Conservation (phyloP, 768 basidiomycete genomes). For the Suillus fuscotomentosus region DNA sequence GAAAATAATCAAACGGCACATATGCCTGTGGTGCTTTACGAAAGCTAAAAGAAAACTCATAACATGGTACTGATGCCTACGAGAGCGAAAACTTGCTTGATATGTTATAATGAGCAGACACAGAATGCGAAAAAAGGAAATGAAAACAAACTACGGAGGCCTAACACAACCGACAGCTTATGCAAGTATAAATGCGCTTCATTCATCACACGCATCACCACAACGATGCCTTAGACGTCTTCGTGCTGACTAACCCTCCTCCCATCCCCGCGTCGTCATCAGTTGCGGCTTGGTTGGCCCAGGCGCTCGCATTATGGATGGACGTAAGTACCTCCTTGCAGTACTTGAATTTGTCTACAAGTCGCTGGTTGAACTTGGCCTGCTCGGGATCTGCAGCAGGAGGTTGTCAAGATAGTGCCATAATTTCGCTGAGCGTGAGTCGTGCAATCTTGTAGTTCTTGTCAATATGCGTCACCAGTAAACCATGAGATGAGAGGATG, state of each 20-base stretch:
- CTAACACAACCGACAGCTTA: constrained; percentile 1
- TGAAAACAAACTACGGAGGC: neutral
- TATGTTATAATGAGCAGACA: constrained; percentile 4
- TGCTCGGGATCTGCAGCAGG: constrained; percentile 48
- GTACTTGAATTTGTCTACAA: constrained; percentile 82
- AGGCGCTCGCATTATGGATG: constrained; percentile 59
- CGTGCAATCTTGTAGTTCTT: constrained; percentile 79
- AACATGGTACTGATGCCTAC: constrained; percentile 3
- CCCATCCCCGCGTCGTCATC: constrained; percentile 13
- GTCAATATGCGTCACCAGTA: constrained; percentile 86
- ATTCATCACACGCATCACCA: neutral
- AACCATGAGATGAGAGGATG: constrained; percentile 79
- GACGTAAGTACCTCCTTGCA: constrained; percentile 81
- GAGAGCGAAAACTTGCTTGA: neutral
- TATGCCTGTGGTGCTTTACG: neutral
- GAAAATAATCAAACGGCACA: neutral
- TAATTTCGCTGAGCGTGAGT: constrained; percentile 69
- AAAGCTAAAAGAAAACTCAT: neutral
- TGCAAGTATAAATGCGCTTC: neutral
- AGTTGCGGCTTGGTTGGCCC: constrained; percentile 20
- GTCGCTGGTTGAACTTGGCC: constrained; percentile 57
- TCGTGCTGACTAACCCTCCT: constrained; percentile 10
- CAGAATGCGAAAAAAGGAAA: neutral
- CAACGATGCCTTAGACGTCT: constrained; percentile 20
- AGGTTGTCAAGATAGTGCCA: constrained; percentile 50